Evolutionary conservation across 192 early-diverging fungal genomes (phyloP).

Genomic region (Thamnidium elegans): DNA sequence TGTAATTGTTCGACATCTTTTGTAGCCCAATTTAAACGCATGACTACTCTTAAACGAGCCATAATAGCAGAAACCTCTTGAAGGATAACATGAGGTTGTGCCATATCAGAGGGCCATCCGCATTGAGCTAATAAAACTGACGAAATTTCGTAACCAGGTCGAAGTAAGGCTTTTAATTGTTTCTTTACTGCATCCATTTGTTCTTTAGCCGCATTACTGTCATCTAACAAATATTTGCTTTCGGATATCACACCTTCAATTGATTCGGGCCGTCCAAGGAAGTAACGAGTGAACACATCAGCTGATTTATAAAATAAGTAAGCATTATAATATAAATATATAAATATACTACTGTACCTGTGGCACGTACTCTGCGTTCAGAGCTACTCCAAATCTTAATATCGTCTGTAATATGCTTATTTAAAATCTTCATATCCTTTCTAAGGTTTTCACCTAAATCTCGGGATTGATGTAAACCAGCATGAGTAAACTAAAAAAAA

Average conservation of each 20-base stretch:
- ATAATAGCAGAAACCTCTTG: slow-evolving; percentile 71
- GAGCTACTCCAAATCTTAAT: slow-evolving; percentile 82
- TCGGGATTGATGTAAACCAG: slow-evolving; percentile 82
- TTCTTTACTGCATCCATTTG: slow-evolving; percentile 86
- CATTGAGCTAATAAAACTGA: slow-evolving; percentile 21
- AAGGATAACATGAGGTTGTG: slow-evolving; percentile 48
- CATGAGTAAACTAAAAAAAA: slow-evolving; percentile 78
- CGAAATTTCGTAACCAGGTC: slow-evolving; percentile 32
- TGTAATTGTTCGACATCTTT: slow-evolving; percentile 61
- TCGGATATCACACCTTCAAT: slow-evolving; percentile 63
- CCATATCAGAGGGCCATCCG: slow-evolving; percentile 40
- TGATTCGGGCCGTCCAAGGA: slow-evolving; percentile 59
- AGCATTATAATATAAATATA: neutral
- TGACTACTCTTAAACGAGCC: slow-evolving; percentile 59
- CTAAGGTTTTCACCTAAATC: slow-evolving; percentile 91
- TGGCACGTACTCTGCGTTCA: slow-evolving; percentile 86
- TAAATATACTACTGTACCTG: slow-evolving; percentile 46
- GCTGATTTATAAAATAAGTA: slow-evolving; percentile 24
- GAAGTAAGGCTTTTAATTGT: slow-evolving; percentile 53
- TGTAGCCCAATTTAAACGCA: slow-evolving; percentile 74
- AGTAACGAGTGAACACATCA: slow-evolving; percentile 64
- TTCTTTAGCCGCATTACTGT: slow-evolving; percentile 92
- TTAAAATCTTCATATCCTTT: slow-evolving; percentile 89
- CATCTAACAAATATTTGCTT: slow-evolving; percentile 91
- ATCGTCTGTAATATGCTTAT: slow-evolving; percentile 82